Conservation (phyloP, 352 stramenopile species). For the Pilasporangium apinafurcum region DNA sequence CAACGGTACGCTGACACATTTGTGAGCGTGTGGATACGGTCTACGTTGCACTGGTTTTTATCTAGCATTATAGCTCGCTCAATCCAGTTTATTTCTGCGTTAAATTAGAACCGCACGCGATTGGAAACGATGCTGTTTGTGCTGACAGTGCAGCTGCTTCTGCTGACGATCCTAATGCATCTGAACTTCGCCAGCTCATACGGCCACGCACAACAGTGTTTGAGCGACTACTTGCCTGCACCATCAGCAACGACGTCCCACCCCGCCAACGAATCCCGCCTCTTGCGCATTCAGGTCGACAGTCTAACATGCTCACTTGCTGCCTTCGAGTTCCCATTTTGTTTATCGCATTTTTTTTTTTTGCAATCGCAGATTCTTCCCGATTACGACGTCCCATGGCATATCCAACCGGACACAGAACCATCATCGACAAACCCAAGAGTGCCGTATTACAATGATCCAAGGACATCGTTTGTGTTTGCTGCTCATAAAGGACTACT, state of each 20-base stretch:
- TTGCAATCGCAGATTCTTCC: too few species aligned
- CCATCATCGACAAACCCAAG: neutral
- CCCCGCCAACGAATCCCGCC: slow-evolving; percentile 8
- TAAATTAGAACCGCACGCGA: slow-evolving; percentile 31
- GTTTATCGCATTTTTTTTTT: too few species aligned
- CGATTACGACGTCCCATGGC: too few species aligned
- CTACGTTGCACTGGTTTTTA: too few species aligned
- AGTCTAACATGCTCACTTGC: too few species aligned
- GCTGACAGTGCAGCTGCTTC: slow-evolving; percentile 34
- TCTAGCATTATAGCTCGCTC: slow-evolving; percentile 1
- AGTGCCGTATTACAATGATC: slow-evolving; percentile 2
- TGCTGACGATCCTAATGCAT: slow-evolving; percentile 45
- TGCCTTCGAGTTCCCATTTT: too few species aligned
- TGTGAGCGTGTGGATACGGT: neutral
- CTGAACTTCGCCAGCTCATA: slow-evolving; percentile 36
- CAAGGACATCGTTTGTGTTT: slow-evolving; percentile 52
- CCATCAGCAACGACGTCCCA: neutral
- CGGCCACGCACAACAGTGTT: slow-evolving; percentile 20
- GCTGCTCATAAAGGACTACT: slow-evolving; percentile 60
- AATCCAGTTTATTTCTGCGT: neutral
- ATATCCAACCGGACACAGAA: neutral
- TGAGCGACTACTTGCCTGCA: slow-evolving; percentile 17
- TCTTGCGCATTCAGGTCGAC: slow-evolving; percentile 40
- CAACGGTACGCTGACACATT: slow-evolving; percentile 20
- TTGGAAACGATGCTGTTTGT: slow-evolving; percentile 63